Evolutionary conservation across 1,284 basidiomycete species (phyloP).

Genomic region (Fomitopsis pinicola): DNA sequence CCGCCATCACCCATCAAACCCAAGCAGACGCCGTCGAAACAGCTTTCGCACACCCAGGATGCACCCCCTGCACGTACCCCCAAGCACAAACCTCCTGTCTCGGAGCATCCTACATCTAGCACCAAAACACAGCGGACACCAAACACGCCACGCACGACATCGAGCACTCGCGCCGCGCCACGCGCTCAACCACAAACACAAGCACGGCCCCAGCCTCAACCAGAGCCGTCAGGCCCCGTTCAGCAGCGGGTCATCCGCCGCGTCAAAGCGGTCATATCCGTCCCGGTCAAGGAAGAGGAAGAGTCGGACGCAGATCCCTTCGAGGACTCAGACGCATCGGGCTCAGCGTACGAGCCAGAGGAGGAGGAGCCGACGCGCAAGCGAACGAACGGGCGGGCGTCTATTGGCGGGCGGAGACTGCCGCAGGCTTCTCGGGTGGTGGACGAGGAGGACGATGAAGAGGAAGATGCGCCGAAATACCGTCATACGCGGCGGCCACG

Average conservation of each 20-base stretch:
- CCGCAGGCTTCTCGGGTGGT: conserved; percentile 13
- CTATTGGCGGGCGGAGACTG: neutral
- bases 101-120: neutral
- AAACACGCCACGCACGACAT: conserved; percentile 5
- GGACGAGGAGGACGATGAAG: conserved; percentile 12
- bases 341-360: conserved; percentile 18
- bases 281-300: conserved; percentile 41
- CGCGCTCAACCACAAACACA: conserved; percentile 1
- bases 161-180: conserved; percentile 3
- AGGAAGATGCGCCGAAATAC: neutral
- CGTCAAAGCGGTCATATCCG: conserved; percentile 39
- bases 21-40: neutral
- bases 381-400: conserved; percentile 5
- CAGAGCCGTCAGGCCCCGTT: neutral
- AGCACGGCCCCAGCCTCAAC: conserved; percentile 1
- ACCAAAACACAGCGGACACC: conserved; percentile 2
- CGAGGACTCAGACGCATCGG: conserved; percentile 12
- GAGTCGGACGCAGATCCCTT: conserved; percentile 20
- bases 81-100: neutral
- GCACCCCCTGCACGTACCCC: neutral
- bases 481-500: neutral
- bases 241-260: conserved; percentile 34
- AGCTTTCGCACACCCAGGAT: neutral
- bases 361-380: conserved; percentile 5
- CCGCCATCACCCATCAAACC: neutral